Base-by-base conservation (phyloP, 192 early-diverging fungal species). In the Backusella psychrophila region DNA sequence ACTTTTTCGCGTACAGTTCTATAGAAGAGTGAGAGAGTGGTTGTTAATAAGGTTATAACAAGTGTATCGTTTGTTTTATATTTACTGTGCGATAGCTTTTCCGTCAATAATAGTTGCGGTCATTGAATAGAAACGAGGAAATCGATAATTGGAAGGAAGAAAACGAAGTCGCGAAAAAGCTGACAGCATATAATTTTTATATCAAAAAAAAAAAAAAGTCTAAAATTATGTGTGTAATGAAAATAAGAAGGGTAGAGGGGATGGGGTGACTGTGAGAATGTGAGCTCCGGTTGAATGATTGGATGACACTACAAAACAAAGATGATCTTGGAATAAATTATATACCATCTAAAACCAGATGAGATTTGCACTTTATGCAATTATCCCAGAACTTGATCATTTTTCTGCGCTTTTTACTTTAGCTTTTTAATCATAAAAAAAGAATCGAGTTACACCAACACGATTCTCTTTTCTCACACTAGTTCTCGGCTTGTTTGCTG, bases 31-130 rank as follows among this genome's bases (percentile, higher is more conserved):
- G 19, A 36, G 42, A 56, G 5, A 31, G 23, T 21, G 21, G 29
- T 72, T 35, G 9, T 26, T 49, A 59, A 14, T 59, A 59, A 26
- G 23, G 1, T 12, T 11, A 29, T 23, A 14, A 33, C 33, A 1
- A 3, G 33, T 26, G 1, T 59, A 26, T 14, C 38, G 7, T 39
- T 12, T 11, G 2, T 12, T 39, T 1, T 38, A 59, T 59, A n/a
- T 83, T 85, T 82, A 93, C 93, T 93, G 88, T 77, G 94, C 91
- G 78, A 94, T 86, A 33, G 87, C 83, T 78, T 95, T 95, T 71
- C 94, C 94, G 74, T 95, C 91, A 84, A 95, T 91, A 29, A 94
- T 52, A 71, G 84, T 84, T 4, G 91, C 89, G 34, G 77, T 59
- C 83, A 84, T 84, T 33, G 71, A 74, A 34, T 68, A 75, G 26